These are phyloP conservation scores for Cladophialophora chaetospira DNA, from an alignment of 2,329 filamentous ascomycete species.

Conservation along the genomic window DNA sequence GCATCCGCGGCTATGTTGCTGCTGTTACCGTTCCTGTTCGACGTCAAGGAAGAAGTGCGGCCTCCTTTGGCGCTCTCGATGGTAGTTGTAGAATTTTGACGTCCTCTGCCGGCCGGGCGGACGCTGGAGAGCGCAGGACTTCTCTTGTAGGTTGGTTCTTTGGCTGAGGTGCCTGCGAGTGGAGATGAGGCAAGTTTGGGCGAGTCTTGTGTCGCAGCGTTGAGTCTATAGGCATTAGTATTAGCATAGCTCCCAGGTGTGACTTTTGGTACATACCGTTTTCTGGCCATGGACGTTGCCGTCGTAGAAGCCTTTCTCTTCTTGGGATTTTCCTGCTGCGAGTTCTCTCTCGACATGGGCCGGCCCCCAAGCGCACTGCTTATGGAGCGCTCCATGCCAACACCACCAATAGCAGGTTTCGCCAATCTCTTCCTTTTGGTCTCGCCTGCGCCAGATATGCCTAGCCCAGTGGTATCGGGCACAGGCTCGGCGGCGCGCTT, in stretches of 20 bases:
- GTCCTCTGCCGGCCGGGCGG: slow-evolving; percentile 68
- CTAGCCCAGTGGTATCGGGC: slow-evolving; percentile 57
- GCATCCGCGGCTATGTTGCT: slow-evolving; percentile 52
- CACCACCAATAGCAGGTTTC: slow-evolving; percentile 40
- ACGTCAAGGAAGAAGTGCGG: slow-evolving; percentile 56
- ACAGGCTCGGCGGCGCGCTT: slow-evolving; percentile 60
- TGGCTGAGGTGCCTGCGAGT: slow-evolving; percentile 66
- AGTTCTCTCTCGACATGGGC: slow-evolving; percentile 34
- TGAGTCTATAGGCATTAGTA: slow-evolving; percentile 19
- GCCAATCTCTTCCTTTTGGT: slow-evolving; percentile 72
- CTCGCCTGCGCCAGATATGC: slow-evolving; percentile 61
- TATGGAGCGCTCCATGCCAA: slow-evolving; percentile 67
- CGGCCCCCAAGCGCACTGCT: slow-evolving; percentile 43
- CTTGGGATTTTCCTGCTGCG: slow-evolving; percentile 34
- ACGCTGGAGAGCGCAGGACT: slow-evolving; percentile 64
- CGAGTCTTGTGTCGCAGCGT: slow-evolving; percentile 57
- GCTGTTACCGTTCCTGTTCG: slow-evolving; percentile 60
- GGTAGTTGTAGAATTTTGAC: slow-evolving; percentile 73
- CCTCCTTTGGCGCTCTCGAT: slow-evolving; percentile 36
- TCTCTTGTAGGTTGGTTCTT: slow-evolving; percentile 55
- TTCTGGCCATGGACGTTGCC: slow-evolving; percentile 56
- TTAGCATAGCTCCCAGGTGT: background rate
- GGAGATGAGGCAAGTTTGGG: slow-evolving; percentile 76
- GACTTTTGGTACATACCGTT: slow-evolving; percentile 62
- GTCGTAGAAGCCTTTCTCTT: slow-evolving; percentile 38